Evolutionary conservation across 2,329 filamentous ascomycete genomes (phyloP).

Genomic region (Alternaria infectoria): DNA sequence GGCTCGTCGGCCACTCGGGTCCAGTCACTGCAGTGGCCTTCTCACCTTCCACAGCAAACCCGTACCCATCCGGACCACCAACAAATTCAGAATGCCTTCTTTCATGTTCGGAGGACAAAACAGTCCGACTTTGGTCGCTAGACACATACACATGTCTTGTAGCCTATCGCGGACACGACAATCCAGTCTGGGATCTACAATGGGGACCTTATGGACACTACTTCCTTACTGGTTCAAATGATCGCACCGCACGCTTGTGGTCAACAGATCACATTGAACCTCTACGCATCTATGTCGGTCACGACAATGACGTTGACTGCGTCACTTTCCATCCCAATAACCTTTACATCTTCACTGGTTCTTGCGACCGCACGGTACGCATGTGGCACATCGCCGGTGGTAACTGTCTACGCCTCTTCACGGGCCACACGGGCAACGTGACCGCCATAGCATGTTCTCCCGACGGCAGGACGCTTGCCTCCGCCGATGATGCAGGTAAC

Average conservation of each 20-base stretch:
- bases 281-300: slow-evolving; percentile 85
- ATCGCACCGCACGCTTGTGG: slow-evolving; percentile 91
- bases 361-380: slow-evolving; percentile 88
- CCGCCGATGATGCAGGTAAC: slow-evolving; percentile 83
- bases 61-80: slow-evolving; percentile 56
- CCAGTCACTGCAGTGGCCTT: slow-evolving; percentile 91
- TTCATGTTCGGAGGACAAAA: slow-evolving; percentile 85
- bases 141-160: slow-evolving; percentile 92
- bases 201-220: slow-evolving; percentile 97
- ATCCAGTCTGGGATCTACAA: slow-evolving; percentile 83
- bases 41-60: slow-evolving; percentile 69
- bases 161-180: slow-evolving; percentile 90
- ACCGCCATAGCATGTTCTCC: slow-evolving; percentile 84
- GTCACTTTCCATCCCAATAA: slow-evolving; percentile 96
- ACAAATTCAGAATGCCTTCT: slow-evolving; percentile 77
- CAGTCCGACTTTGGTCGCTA: slow-evolving; percentile 89
- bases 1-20: slow-evolving; percentile 84
- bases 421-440: slow-evolving; percentile 87
- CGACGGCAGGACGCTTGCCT: slow-evolving; percentile 88
- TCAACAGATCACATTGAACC: slow-evolving; percentile 91
- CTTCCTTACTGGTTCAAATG: slow-evolving; percentile 85
- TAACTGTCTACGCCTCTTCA: slow-evolving; percentile 87
- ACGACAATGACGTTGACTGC: slow-evolving; percentile 90
- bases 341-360: slow-evolving; percentile 90
- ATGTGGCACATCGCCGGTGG: slow-evolving; percentile 97